Base-by-base conservation (phyloP, 2,329 filamentous ascomycete species). In the Alternaria postmessia region DNA sequence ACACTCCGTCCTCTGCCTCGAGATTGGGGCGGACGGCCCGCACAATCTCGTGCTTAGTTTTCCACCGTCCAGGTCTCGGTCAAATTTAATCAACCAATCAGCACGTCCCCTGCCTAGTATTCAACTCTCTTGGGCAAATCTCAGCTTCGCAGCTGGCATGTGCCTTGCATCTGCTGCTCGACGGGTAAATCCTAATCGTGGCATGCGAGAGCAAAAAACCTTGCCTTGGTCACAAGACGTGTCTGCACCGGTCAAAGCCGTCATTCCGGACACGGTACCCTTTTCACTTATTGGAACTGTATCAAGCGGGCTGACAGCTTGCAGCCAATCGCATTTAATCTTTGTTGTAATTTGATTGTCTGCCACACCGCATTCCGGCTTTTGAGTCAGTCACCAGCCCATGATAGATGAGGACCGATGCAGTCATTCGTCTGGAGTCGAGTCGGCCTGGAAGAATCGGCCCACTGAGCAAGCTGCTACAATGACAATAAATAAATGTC, bases 211-310 rank as follows among this genome's bases (percentile, higher is more conserved):
- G 39, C 20, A 68, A 59, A 63, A 58, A 67, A 69, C 70, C 67
- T 66, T 68, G 64, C 63, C 59, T 64, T 64, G 66, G 70, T 77
- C 75, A 78, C 70, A 73, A 72, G 74, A 74, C 71, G 51, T 54
- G 57, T 51, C 62, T 61, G 58, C 61, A 69, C 67, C 68, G 68
- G 70, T 72, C 69, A 71, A 61, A 67, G 56, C 64, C 62, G 63
- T 66, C 59, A 61, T 66, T 62, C 52, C 61, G 55, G 44, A 51
- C 51, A 41, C 54, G 49, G 51, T 62, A 56, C 63, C 63, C 58
- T 63, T 42, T 59, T 68, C 61, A 58, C 58, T 66, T 60, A 63
- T 65, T 54, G 57, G 59, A 30, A 62, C 47, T 61, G 59, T 64
- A 48, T 59, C 54, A 54, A 67, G 64, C 61, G 58, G 59, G 65